Evolutionary conservation across 2,329 filamentous ascomycete species (phyloP).

Genomic region (Venturia nashicola): DNA sequence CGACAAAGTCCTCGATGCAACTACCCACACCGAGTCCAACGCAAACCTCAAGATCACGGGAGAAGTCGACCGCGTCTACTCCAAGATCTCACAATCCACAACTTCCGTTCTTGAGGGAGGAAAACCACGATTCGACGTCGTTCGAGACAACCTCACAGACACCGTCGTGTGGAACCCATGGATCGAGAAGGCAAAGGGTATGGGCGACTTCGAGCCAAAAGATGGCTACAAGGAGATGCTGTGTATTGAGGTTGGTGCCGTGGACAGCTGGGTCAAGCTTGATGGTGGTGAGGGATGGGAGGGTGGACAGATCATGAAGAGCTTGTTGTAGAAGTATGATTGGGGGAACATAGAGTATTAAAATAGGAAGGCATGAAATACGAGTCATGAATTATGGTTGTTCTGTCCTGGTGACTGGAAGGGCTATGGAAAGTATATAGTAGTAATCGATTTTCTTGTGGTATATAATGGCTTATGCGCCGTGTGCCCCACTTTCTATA

Average conservation of each 20-base stretch:
- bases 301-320: constrained; percentile 46
- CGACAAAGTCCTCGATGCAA: constrained; percentile 66
- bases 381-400: not conserved
- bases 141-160: constrained; percentile 74
- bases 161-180: constrained; percentile 97
- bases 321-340: constrained; percentile 18
- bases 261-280: constrained; percentile 69
- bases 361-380: not conserved
- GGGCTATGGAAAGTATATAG: not conserved
- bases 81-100: constrained; percentile 46
- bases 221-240: constrained; percentile 89
- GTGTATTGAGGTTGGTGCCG: constrained; percentile 82
- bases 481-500: too few relatives aligned
- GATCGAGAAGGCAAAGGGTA: constrained; percentile 68
- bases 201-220: constrained; percentile 79
- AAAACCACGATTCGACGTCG: constrained; percentile 56
- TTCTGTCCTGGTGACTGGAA: not conserved
- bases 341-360: not conserved
- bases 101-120: constrained; percentile 53
- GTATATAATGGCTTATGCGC: too few relatives aligned
- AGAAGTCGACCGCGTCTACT: constrained; percentile 86
- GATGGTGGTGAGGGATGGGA: constrained; percentile 66
- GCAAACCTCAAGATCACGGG: constrained; percentile 55
- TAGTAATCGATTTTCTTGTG: not conserved
- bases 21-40: constrained; percentile 52